phyloP scores from a whole-genome alignment of 2,329 filamentous ascomycete genomes.

The Colletotrichum sp. region DNA sequence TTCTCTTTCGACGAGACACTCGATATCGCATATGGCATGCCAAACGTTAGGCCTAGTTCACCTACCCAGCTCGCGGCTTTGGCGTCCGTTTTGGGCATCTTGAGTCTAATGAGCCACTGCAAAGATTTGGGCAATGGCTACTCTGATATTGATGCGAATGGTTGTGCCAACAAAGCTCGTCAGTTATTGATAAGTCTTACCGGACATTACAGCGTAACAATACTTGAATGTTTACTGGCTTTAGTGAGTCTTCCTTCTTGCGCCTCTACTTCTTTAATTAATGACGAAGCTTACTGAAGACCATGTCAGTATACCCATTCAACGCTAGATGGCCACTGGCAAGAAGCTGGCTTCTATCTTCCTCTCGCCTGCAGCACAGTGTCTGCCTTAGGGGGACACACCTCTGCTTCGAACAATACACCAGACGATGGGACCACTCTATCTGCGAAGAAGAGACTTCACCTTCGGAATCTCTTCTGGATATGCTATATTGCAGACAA shows the following conservation, averaged over 20 bases:
- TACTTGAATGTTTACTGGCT: not conserved
- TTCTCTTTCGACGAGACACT: not conserved
- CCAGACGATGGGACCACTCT: not conserved
- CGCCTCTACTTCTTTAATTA: not conserved
- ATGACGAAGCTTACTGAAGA: not conserved
- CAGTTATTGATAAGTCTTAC: not conserved
- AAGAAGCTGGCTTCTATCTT: not conserved
- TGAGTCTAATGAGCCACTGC: not conserved
- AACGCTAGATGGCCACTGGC: not conserved
- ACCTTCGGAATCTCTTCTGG: slow-evolving; percentile 28
- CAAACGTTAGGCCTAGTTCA: not conserved
- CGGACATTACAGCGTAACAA: not conserved
- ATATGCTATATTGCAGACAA: slow-evolving; percentile 31
- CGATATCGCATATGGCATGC: not conserved
- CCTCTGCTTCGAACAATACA: not conserved
- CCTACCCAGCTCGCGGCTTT: not conserved
- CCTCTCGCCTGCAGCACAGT: not conserved
- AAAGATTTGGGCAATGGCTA: not conserved
- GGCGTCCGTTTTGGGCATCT: not conserved
- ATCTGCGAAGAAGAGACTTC: not conserved
- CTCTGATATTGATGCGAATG: not conserved
- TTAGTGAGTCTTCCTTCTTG: not conserved
- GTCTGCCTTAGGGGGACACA: not conserved
- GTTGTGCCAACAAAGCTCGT: not conserved
- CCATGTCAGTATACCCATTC: not conserved